Evolutionary conservation across 306 rosid genomes (phyloP), one percentile per base, ranked within the genome.

Genomic region (Sicyos baderoa): DNA sequence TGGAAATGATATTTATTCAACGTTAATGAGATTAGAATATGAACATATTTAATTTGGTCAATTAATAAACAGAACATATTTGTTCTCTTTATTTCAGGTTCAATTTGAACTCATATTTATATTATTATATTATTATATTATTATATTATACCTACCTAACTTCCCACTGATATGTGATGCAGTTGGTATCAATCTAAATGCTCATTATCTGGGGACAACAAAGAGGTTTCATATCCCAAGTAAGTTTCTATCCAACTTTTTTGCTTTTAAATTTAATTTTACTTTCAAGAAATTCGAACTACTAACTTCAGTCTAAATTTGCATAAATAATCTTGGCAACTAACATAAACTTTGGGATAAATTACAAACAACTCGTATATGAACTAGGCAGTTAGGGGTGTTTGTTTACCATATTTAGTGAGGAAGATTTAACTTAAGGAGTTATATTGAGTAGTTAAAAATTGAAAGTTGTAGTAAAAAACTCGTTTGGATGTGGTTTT

Each of bases 31-130:
- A 40, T 40, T 40, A 40, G 8, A 45, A 45, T 45, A 45, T 12
- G 47, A 65, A 21, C 35, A 13, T 47, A 44, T 47, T 66, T 66
- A 45, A 66, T 65, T 23, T 22, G 42, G 55, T 66, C 22, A 22
- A 47, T 66, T 22, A 47, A 49, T 66, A 14, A 44, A 50, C 11
- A 64, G 49, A 18, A 23, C 23, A 12, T 63, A 22, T 63, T 27
- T 56, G 10, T 23, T 56, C 9, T n/a, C 37, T 11, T 21, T 54
- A 3, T 54, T 54, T 54, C 29, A 3, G 17, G 18, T 56, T 15
- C 21, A 17, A 64, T 19, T 51, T 44, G 10, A 32, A 64, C 25
- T 64, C 19, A 44, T 64, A 1, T 5, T 63, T 63, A 63, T 10
- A 42, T 40, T 21, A 11, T 32, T 32, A 32, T 32, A 47, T 42